phyloP scores from a whole-genome alignment of 2,329 filamentous ascomycete genomes.

The Diaporthe citri region DNA sequence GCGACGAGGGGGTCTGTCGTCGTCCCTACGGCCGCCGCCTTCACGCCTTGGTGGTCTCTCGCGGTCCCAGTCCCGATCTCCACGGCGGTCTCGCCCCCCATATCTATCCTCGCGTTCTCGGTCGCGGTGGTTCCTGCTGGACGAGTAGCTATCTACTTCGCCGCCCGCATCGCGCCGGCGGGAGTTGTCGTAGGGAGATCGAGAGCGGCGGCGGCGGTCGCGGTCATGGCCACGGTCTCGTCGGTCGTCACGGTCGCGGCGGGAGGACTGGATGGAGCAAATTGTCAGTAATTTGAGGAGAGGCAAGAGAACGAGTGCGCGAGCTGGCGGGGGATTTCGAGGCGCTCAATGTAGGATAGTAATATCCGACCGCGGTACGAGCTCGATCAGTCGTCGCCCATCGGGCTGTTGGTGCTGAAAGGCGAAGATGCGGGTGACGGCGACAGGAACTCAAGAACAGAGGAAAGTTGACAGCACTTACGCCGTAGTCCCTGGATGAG shows the following conservation, averaged over 20 bases:
- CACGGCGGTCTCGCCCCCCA: slow-evolving; percentile 57
- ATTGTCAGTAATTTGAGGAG: slow-evolving; percentile 24
- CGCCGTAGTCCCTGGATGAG: slow-evolving; percentile 66
- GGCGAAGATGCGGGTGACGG: not conserved
- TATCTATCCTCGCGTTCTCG: slow-evolving; percentile 95
- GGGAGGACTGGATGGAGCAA: slow-evolving; percentile 43
- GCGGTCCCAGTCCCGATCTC: slow-evolving; percentile 52
- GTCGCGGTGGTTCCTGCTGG: slow-evolving; percentile 91
- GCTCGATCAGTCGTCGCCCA: not conserved
- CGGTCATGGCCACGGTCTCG: slow-evolving; percentile 53
- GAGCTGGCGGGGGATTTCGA: not conserved
- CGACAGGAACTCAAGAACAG: not conserved
- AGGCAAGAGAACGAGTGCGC: not conserved
- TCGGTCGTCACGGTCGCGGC: slow-evolving; percentile 53
- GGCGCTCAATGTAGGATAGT: not conserved
- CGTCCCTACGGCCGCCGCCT: slow-evolving; percentile 75
- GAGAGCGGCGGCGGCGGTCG: slow-evolving; percentile 78
- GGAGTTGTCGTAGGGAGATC: slow-evolving; percentile 83
- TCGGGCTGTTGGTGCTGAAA: not conserved
- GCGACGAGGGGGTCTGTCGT: slow-evolving; percentile 64
- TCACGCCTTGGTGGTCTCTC: slow-evolving; percentile 64
- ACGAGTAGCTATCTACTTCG: slow-evolving; percentile 85
- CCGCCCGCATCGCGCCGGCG: slow-evolving; percentile 81
- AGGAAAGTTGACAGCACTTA: slow-evolving; percentile 50
- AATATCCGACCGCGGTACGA: not conserved